Evolutionary conservation across 2,329 filamentous ascomycete species (phyloP), one percentile per base, ranked within the genome.

Genomic region (Sporothrix pseudoabietina): DNA sequence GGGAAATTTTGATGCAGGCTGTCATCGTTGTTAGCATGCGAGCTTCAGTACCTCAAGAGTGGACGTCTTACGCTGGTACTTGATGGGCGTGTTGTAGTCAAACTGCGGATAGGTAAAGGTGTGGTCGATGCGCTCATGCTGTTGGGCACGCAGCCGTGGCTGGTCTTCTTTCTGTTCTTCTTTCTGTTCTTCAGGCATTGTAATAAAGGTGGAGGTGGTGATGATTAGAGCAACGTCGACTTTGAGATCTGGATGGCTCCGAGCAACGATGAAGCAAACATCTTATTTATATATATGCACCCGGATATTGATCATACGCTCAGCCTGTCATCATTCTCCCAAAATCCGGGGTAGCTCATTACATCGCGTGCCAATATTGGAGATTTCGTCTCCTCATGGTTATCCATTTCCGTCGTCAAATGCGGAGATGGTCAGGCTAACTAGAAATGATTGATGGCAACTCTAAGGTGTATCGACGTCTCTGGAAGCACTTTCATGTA

Each of bases 1-100:
- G 57, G 14, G 72, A 73, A 26, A 73, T 35, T 69, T 71, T 73
- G 14, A 73, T 52, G 16, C 68, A 73, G n/a, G 68, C 68, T 73
- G 22, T 7, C 0, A 2, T 22, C 22, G 30, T n/a, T 16, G 30
- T n/a, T 16, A 35, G 52, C n/a, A 16, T 14, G 12, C 4, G 30
- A 7, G 26, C 12, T 19, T 26, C 26, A 26, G 26, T 26, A 26
- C 26, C 26, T 26, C 26, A 26, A 26, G 26, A 26, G 26, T 26
- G 26, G 26, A 26, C 2, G 26, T 26, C 72, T 16, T 9, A 71
- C 72, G 72, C 68, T 71, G 72, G 26, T 71, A 73, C 22, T 41
- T 61, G 35, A 73, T 47, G 12, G 57, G 57, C 12, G 66, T 59
- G 44, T 71, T 47, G 55, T 73, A 68, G 59, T 57, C 59, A 30